Base-by-base conservation (phyloP, 179 eudicot genomes). In the Silene coronaria region DNA sequence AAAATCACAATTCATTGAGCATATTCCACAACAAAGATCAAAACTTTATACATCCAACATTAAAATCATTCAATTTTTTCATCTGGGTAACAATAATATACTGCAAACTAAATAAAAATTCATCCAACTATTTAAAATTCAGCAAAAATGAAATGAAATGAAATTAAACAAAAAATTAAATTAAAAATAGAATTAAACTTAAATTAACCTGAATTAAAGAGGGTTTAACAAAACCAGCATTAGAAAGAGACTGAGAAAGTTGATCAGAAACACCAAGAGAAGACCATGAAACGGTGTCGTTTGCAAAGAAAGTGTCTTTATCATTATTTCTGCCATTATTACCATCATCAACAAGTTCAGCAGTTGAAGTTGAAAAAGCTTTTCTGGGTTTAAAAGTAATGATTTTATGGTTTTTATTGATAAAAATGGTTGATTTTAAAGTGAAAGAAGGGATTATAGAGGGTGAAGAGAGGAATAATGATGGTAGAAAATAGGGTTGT, bases 191-290 rank as follows among this genome's bases (percentile, higher is more conserved):
- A 68, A 3, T 38, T 9, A 42, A 45, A 68, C 1, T 42, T 1
- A 42, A 22, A 46, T 16, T 34, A 7, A 90, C 99, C 97, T 92
- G 97, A 80, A 92, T 83, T 14, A 87, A 76, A 51, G 97, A 95
- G 36, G 97, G 99, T 58, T 85, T 76, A 17, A 77, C 51, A 55
- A 95, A 88, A 9, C 93, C 90, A 62, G 89, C 78, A 70, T 77
- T 81, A 58, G 70, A 80, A 34, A 95, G 91, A 38, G 97, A 84
- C n/a, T 32, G 77, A 32, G 90, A 86, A 64, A 90, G 72, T 46
- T 68, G 74, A 28, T 89, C 87, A n/a, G 91, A 87, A 10, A 94
- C 80, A 30, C 99, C 97, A 32, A 92, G 86, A 0, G 91, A 84
- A 7, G 74, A 74, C 99, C 97, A 95, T 1, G 97, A 86, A 75